Evolutionary conservation across 106 monocot genomes (phyloP).

Genomic region (Platanthera guangdongensis): DNA sequence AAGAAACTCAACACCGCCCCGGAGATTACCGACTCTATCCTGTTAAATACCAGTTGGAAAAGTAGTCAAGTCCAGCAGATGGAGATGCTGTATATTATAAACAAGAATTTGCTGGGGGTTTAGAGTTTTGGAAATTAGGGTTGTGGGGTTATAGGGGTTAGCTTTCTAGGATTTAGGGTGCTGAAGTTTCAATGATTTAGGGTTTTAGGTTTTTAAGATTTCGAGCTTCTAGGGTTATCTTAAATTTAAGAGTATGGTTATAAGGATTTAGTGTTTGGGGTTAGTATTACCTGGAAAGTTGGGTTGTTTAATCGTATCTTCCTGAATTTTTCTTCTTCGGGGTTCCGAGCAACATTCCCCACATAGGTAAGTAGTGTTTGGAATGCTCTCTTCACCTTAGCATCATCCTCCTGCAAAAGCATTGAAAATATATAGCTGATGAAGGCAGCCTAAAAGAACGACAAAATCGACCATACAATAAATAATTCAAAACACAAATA

Average conservation of each 20-base stretch:
- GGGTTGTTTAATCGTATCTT: conserved; percentile 65
- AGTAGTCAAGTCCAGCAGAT: not conserved
- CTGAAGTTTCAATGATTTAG: too few species aligned
- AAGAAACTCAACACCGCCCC: conserved; percentile 73
- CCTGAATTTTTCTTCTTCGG: conserved; percentile 85
- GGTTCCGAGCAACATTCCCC: conserved; percentile 69
- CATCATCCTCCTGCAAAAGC: conserved; percentile 71
- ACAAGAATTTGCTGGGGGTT: too few species aligned
- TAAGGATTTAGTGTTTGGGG: too few species aligned
- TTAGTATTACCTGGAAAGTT: conserved; percentile 50
- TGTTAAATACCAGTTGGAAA: conserved; percentile 17
- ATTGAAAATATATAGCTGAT: not conserved
- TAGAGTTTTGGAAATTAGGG: too few species aligned
- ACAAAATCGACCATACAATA: not conserved
- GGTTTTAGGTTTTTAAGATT: too few species aligned
- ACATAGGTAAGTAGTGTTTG: conserved; percentile 84
- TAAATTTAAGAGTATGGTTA: too few species aligned
- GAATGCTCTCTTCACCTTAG: conserved; percentile 94
- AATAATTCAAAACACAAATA: not conserved
- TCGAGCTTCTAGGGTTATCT: too few species aligned
- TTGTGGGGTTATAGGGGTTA: too few species aligned
- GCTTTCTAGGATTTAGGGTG: too few species aligned
- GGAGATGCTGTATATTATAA: too few species aligned
- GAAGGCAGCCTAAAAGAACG: not conserved
- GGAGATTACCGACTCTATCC: conserved; percentile 75